A percentile compares a stretch with the other conserved stretches of the same genome.
phyloP scores from a whole-genome alignment of 1,139 yeast species.

The Debaryomycetaceae sp. region DNA sequence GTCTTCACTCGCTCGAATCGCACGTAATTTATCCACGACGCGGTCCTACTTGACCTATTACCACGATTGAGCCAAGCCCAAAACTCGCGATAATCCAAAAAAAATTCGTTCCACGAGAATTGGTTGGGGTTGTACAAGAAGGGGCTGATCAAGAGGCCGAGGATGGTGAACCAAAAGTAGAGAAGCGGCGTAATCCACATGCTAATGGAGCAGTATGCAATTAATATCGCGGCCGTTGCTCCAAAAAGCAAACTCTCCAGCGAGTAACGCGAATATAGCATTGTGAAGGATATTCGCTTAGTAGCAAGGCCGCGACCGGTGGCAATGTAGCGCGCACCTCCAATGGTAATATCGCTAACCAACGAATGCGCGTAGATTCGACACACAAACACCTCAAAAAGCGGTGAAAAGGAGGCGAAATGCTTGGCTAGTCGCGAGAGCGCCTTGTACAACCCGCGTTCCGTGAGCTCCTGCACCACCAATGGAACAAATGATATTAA shows the following conservation, averaged over 20 bases:
- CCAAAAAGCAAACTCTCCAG: constrained; percentile 37
- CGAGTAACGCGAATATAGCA: constrained; percentile 36
- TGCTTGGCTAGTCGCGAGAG: constrained; percentile 34
- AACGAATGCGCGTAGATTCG: constrained; percentile 39
- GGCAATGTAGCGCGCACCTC: constrained; percentile 45
- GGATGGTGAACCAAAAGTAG: constrained; percentile 40
- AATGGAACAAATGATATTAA: constrained; percentile 40
- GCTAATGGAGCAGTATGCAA: constrained; percentile 31
- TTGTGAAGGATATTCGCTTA: constrained; percentile 30
- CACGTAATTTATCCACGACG: constrained; percentile 33
- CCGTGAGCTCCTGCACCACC: constrained; percentile 40
- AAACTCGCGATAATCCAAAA: constrained; percentile 33
- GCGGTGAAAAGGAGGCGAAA: constrained; percentile 38
- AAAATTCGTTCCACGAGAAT: constrained; percentile 37
- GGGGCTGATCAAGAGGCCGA: constrained; percentile 37
- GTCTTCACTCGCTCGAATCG: constrained; percentile 28
- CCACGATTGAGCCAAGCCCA: constrained; percentile 37
- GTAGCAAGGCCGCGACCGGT: constrained; percentile 50
- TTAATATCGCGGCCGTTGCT: constrained; percentile 22
- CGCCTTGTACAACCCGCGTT: constrained; percentile 38
- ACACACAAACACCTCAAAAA: constrained; percentile 45
- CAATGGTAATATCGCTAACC: constrained; percentile 35
- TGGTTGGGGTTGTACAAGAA: constrained; percentile 44
- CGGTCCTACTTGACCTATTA: constrained; percentile 16
- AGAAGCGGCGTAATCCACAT: constrained; percentile 39